Percentiles rank a stretch among this genome's conserved stretches.
Conservation (phyloP, 306 rosid species). For the Quercus parvula region DNA sequence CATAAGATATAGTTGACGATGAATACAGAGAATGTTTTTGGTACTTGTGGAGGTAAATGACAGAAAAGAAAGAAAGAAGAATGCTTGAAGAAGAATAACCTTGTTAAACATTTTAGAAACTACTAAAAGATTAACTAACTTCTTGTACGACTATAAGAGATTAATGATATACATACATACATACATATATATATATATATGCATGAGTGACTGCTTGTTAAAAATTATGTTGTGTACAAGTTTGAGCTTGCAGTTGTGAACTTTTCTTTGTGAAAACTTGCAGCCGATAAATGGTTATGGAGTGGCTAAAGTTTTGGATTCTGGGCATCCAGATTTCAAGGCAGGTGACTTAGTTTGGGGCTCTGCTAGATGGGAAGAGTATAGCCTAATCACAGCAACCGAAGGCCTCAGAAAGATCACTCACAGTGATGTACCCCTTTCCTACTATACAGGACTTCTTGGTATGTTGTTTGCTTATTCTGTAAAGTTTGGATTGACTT, state of each 20-base stretch:
- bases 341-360: slow-evolving; percentile 50
- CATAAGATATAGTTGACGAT: too few species aligned
- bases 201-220: too few species aligned
- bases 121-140: too few species aligned
- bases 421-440: slow-evolving; percentile 40
- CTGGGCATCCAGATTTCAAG: slow-evolving; percentile 42
- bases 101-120: too few species aligned
- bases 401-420: slow-evolving; percentile 36
- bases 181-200: too few species aligned
- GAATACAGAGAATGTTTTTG: too few species aligned
- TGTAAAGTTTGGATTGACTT: not conserved
- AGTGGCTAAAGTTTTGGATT: slow-evolving; percentile 43
- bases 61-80: too few species aligned
- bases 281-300: slow-evolving; percentile 45
- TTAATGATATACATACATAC: too few species aligned
- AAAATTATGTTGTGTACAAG: not conserved
- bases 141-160: too few species aligned
- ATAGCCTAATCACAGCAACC: slow-evolving; percentile 25
- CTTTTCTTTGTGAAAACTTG: not conserved
- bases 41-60: too few species aligned
- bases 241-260: not conserved
- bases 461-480: not conserved
- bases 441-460: slow-evolving; percentile 37
- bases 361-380: slow-evolving; percentile 50
- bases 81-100: too few species aligned